These are phyloP conservation scores for Penicillium concentricum DNA, from an alignment of 2,329 filamentous ascomycete genomes.

Conservation along the genomic window DNA sequence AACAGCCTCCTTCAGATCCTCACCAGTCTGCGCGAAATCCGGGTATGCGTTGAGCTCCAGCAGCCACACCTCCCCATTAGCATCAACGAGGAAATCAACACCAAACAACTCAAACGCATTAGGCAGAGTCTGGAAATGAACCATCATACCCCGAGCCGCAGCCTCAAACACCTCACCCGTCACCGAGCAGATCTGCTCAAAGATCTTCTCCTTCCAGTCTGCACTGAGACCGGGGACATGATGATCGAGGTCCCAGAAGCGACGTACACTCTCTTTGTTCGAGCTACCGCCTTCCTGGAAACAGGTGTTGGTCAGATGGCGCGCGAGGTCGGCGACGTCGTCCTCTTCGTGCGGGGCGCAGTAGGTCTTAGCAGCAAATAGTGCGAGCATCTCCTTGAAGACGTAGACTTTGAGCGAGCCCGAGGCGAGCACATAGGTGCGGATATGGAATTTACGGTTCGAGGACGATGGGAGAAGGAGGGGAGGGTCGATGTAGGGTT, in stretches of 20 bases:
- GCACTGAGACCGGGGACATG: constrained; percentile 30
- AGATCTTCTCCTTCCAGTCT: constrained; percentile 61
- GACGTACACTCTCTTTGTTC: constrained; percentile 65
- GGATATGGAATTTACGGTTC: constrained; percentile 87
- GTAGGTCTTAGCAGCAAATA: constrained; percentile 81
- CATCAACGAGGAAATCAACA: constrained; percentile 82
- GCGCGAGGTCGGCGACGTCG: constrained; percentile 57
- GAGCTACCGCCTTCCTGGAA: constrained; percentile 63
- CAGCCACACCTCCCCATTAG: constrained; percentile 64
- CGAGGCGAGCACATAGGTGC: constrained; percentile 81
- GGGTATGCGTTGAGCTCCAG: constrained; percentile 95
- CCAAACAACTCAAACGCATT: constrained; percentile 93
- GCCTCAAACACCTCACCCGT: constrained; percentile 83
- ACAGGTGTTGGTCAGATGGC: constrained; percentile 94
- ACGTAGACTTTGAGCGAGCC: constrained; percentile 80
- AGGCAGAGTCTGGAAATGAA: constrained; percentile 86
- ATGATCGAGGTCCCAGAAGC: constrained; percentile 69
- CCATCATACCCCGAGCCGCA: constrained; percentile 75
- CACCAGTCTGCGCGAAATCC: constrained; percentile 89
- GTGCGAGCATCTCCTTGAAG: constrained; percentile 85
- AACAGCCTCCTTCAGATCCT: constrained; percentile 63
- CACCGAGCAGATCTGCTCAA: constrained; percentile 68
- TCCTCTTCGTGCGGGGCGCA: constrained; percentile 55
- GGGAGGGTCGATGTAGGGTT: constrained; percentile 90
- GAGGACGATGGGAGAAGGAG: constrained; percentile 66